Conservation (phyloP, 352 stramenopile species). For the Halophytophthora polymorphica region DNA sequence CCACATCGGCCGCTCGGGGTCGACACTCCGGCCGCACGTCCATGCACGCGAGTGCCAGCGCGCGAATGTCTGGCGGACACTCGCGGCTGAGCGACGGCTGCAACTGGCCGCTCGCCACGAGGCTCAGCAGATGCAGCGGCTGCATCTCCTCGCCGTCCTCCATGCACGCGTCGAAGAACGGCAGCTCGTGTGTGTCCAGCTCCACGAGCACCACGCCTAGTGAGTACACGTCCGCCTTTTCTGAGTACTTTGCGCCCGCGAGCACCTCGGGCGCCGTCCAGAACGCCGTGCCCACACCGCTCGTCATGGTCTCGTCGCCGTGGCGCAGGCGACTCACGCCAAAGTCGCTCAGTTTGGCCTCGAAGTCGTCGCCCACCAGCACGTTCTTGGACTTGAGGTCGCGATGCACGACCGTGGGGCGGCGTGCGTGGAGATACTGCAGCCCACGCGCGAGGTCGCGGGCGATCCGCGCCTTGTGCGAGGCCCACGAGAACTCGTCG, state of each 20-base stretch:
- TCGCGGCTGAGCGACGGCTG: conserved; percentile 14
- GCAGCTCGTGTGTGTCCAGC: conserved; percentile 20
- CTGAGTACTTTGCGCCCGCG: conserved; percentile 32
- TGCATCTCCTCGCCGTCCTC: conserved; percentile 19
- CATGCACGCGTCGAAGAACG: conserved; percentile 15
- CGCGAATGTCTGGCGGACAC: conserved; percentile 18
- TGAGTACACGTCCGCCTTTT: conserved; percentile 27
- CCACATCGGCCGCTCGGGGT: conserved; percentile 27
- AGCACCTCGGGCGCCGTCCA: no score
- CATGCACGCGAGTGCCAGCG: conserved; percentile 23
- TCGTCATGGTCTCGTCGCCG: no score
- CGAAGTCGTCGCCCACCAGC: no score
- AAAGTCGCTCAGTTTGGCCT: no score
- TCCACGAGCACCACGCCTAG: conserved; percentile 22
- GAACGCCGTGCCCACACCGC: no score
- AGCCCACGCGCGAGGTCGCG: conserved; percentile 21
- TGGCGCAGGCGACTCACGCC: no score
- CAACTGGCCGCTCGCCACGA: conserved; percentile 27
- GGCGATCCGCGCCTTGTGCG: conserved; percentile 20
- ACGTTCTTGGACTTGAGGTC: conserved; percentile 81
- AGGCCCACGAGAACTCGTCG: conserved; percentile 20
- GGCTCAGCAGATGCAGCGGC: conserved; percentile 28
- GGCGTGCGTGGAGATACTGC: conserved; percentile 21
- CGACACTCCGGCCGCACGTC: conserved; percentile 18
- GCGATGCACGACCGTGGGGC: conserved; percentile 51